Conservation (phyloP, 2,329 filamentous ascomycete genomes). For the Stachybotrys echinatus region DNA sequence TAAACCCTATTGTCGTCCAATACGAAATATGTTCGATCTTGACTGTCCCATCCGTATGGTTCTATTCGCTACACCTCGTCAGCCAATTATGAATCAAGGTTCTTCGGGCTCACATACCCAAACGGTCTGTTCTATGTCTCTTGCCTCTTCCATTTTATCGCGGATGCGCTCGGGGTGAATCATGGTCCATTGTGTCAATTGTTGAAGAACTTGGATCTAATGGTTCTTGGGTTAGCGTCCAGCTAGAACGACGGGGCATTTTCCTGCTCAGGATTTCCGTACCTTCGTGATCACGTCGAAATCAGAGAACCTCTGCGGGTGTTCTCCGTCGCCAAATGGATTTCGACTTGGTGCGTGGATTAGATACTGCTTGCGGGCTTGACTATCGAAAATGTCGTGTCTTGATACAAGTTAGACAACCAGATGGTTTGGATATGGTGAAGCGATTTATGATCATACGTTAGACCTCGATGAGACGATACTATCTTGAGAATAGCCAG, state of each 20-base stretch:
- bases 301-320: constrained; percentile 67
- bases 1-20: constrained; percentile 94
- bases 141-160: constrained; percentile 78
- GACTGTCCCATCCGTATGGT: constrained; percentile 79
- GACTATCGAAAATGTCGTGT: constrained; percentile 67
- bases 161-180: constrained; percentile 81
- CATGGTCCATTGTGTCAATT: constrained; percentile 85
- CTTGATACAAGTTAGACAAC: too few relatives aligned
- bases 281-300: constrained; percentile 82
- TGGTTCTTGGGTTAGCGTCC: background rate
- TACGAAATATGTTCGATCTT: constrained; percentile 84
- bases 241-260: background rate
- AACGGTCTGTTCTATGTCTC: constrained; percentile 71
- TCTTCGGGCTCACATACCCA: constrained; percentile 63
- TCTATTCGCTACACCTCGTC: constrained; percentile 58
- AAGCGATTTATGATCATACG: constrained; percentile 51
- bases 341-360: constrained; percentile 75
- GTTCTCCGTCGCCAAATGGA: constrained; percentile 76
- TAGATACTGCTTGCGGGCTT: constrained; percentile 81
- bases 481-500: constrained; percentile 86
- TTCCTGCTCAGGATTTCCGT: constrained; percentile 8
- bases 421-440: constrained; percentile 65
- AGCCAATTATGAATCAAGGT: constrained; percentile 3
- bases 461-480: constrained; percentile 87
- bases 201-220: constrained; percentile 73